Evolutionary conservation across 2,329 filamentous ascomycete genomes (phyloP).

Genomic region (Verticillium nonalfalfae): DNA sequence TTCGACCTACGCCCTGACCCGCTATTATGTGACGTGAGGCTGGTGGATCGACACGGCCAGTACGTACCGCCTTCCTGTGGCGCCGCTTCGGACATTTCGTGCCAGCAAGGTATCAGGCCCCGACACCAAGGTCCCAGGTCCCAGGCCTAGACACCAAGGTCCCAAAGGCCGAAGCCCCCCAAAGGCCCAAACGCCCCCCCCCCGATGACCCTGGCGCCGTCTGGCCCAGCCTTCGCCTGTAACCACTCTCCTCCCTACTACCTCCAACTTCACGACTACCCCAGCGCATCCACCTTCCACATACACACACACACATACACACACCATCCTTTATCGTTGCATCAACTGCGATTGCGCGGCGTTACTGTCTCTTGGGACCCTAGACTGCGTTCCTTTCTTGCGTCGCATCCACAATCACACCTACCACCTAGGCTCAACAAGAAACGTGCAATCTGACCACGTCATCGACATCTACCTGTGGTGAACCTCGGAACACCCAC

Average conservation of each 20-base stretch:
- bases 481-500: constrained; percentile 4
- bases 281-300: neutral
- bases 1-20: neutral
- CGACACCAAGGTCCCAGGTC: neutral
- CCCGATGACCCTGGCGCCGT: neutral
- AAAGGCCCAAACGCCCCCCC: too few relatives aligned
- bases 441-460: constrained; percentile 7
- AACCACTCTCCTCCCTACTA: neutral
- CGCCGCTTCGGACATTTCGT: neutral
- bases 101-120: neutral
- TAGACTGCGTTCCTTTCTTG: constrained; percentile 8
- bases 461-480: constrained; percentile 4
- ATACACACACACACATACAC: too few relatives aligned
- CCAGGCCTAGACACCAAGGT: neutral
- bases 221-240: neutral
- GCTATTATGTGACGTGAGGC: neutral
- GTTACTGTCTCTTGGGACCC: neutral
- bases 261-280: neutral
- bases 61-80: neutral
- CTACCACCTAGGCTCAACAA: constrained; percentile 13
- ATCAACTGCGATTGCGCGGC: neutral
- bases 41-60: neutral
- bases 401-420: neutral
- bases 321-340: neutral
- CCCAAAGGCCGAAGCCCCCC: too few relatives aligned